A percentile compares a stretch with the other conserved stretches of the same genome.
Conservation (phyloP, 176 grass and related monocot genomes). For the Areca catechu region DNA sequence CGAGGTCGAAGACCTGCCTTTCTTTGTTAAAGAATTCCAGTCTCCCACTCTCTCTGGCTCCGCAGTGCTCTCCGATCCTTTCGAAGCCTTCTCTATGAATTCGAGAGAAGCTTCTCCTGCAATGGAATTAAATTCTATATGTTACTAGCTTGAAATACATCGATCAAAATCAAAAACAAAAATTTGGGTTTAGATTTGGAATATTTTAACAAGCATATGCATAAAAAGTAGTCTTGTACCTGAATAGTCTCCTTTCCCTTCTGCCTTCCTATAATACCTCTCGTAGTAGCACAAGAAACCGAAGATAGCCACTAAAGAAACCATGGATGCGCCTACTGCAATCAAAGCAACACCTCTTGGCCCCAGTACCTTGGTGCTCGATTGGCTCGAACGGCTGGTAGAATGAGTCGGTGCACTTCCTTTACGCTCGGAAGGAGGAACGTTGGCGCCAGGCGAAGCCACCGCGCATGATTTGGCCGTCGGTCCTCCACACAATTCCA, state of each 20-base stretch:
- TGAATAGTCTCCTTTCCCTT: constrained; percentile 27
- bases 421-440: background rate
- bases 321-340: constrained; percentile 27
- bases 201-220: no score
- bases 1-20: constrained; percentile 40
- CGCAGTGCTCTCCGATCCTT: constrained; percentile 19
- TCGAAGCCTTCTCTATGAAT: constrained; percentile 42
- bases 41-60: constrained; percentile 1
- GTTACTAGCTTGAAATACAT: no score
- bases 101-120: constrained; percentile 16
- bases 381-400: no score
- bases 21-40: constrained; percentile 53
- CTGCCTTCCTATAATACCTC: constrained; percentile 31
- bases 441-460: background rate
- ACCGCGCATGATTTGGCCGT: constrained; percentile 23
- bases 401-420: background rate
- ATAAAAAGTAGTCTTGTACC: constrained; percentile 25
- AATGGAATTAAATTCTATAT: background rate
- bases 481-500: constrained; percentile 49
- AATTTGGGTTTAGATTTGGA: no score
- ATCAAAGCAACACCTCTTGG: constrained; percentile 45
- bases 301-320: constrained; percentile 43
- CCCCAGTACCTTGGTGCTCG: constrained; percentile 4
- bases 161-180: no score
- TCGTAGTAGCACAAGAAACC: constrained; percentile 42